These are phyloP conservation scores for Agaricus blazei DNA, from an alignment of 768 basidiomycete genomes.

Conservation along the genomic window DNA sequence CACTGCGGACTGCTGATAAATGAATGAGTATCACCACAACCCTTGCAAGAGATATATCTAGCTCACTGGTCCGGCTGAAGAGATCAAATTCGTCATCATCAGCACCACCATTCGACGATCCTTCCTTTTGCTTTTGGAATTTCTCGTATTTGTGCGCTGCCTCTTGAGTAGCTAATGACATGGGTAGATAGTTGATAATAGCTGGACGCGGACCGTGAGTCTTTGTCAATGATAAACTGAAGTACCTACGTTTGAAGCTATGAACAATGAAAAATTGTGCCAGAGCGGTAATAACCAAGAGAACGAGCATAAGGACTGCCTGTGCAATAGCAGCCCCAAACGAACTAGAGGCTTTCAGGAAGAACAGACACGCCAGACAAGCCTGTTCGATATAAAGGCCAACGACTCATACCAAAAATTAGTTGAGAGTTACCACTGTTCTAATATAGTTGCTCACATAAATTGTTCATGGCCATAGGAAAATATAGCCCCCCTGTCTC, in stretches of 20 bases:
- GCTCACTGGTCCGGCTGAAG: constrained; percentile 31
- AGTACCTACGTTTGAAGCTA: constrained; percentile 35
- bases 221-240: not conserved
- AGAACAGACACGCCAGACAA: constrained; percentile 62
- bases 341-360: constrained; percentile 43
- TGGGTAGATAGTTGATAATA: constrained; percentile 49
- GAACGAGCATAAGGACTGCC: constrained; percentile 53
- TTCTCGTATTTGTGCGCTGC: constrained; percentile 38
- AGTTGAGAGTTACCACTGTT: constrained; percentile 16
- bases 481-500: constrained; percentile 45
- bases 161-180: constrained; percentile 58
- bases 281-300: constrained; percentile 47
- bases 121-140: constrained; percentile 21
- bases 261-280: constrained; percentile 33
- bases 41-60: too few relatives aligned
- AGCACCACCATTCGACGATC: not conserved
- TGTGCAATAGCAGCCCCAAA: constrained; percentile 31
- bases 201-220: constrained; percentile 24
- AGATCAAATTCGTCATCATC: constrained; percentile 25
- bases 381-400: constrained; percentile 72
- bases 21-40: not conserved
- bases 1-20: constrained; percentile 25
- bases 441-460: constrained; percentile 30
- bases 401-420: constrained; percentile 34
- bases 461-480: constrained; percentile 41